Conservation (phyloP, 805 yeast species). For the Ogataea populi-albae region DNA sequence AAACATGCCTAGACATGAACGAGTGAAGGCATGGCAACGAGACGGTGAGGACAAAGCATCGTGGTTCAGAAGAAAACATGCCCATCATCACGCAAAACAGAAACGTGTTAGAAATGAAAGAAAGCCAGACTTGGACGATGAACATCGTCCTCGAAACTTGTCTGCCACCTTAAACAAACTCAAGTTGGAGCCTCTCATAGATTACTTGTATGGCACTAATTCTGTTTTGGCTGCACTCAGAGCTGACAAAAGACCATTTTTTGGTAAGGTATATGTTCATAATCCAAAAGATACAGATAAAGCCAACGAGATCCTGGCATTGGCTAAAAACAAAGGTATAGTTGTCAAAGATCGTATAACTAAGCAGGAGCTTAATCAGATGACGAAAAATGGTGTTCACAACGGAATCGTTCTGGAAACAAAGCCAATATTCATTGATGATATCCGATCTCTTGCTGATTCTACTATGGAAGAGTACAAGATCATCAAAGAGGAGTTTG, state of each 20-base stretch:
- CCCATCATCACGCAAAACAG: slow-evolving; percentile 59
- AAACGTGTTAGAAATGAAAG: slow-evolving; percentile 22
- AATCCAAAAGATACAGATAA: slow-evolving; percentile 31
- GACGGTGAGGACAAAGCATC: slow-evolving; percentile 59
- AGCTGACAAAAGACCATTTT: slow-evolving; percentile 51
- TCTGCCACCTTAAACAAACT: slow-evolving; percentile 16
- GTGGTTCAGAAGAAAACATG: slow-evolving; percentile 60
- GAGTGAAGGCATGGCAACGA: slow-evolving; percentile 63
- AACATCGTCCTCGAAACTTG: slow-evolving; percentile 7
- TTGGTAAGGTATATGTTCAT: slow-evolving; percentile 50
- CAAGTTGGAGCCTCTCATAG: slow-evolving; percentile 47
- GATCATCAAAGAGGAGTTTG: slow-evolving; percentile 24
- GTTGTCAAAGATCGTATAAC: slow-evolving; percentile 30
- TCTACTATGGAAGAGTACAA: slow-evolving; percentile 17
- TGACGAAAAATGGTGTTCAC: slow-evolving; percentile 71
- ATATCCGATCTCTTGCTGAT: slow-evolving; percentile 23
- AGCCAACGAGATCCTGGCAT: slow-evolving; percentile 39
- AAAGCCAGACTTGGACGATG: slow-evolving; percentile 12
- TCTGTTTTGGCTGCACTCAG: slow-evolving; percentile 69
- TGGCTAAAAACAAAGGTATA: slow-evolving; percentile 46
- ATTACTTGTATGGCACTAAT: slow-evolving; percentile 74
- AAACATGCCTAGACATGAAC: slow-evolving; percentile 39
- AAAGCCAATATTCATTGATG: slow-evolving; percentile 42
- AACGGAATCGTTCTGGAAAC: slow-evolving; percentile 77
- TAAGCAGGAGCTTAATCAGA: slow-evolving; percentile 53